These are phyloP conservation scores for Pigoraptor vietnamica DNA, from an alignment of 78 protist genomes.

Conservation along the genomic window DNA sequence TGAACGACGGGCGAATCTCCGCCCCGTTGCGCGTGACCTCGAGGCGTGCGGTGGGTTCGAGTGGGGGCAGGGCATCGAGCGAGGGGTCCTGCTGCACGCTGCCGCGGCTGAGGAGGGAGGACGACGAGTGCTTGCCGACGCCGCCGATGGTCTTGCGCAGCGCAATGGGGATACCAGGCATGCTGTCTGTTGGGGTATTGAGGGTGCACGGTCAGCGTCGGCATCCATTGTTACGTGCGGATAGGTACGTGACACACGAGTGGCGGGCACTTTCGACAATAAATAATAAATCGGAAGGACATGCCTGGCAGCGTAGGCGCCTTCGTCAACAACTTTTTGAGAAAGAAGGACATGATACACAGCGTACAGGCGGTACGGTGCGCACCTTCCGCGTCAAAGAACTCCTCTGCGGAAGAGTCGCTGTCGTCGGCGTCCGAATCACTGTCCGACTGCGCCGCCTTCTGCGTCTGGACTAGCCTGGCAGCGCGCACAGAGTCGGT, in stretches of 20 bases:
- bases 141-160: not conserved
- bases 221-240: too few species aligned
- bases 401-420: not conserved
- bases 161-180: too few species aligned
- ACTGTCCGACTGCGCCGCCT: not conserved
- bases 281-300: too few species aligned
- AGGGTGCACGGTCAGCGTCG: too few species aligned
- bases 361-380: too few species aligned
- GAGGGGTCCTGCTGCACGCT: not conserved
- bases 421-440: not conserved
- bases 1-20: not conserved
- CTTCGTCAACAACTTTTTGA: too few species aligned
- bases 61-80: not conserved
- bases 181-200: too few species aligned
- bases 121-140: not conserved
- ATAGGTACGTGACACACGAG: too few species aligned
- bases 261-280: too few species aligned
- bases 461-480: too few species aligned
- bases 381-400: constrained; percentile 13
- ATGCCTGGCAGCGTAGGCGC: too few species aligned
- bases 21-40: not conserved
- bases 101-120: not conserved
- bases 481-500: not conserved
- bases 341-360: too few species aligned
- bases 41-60: not conserved